A percentile compares a stretch with the other conserved stretches of the same genome.
Conservation (phyloP, 352 stramenopile species). For the Globisporangium echinulatum region DNA sequence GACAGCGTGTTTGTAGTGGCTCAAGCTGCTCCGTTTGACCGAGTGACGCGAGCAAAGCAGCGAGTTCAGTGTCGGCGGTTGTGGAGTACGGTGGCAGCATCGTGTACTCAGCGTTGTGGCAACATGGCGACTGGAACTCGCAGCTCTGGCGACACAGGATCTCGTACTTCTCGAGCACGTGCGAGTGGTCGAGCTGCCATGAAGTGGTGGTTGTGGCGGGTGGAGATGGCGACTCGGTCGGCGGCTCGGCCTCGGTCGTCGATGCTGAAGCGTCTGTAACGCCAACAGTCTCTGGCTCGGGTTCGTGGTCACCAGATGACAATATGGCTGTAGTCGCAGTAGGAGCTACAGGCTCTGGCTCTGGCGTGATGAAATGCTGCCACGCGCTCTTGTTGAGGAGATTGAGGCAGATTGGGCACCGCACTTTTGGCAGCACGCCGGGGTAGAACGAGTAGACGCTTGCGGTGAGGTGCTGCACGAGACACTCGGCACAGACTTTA, state of each 20-base stretch:
- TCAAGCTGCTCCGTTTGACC: slow-evolving; percentile 11
- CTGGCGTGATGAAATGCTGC: slow-evolving; percentile 26
- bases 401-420: slow-evolving; percentile 52
- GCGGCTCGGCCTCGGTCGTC: not conserved
- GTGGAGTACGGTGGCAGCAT: slow-evolving; percentile 26
- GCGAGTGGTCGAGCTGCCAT: slow-evolving; percentile 24
- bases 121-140: slow-evolving; percentile 56
- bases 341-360: not conserved
- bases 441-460: slow-evolving; percentile 57
- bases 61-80: slow-evolving; percentile 6
- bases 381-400: slow-evolving; percentile 48
- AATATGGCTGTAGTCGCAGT: not conserved
- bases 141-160: slow-evolving; percentile 50
- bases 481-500: slow-evolving; percentile 33
- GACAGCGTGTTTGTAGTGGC: slow-evolving; percentile 17
- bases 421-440: slow-evolving; percentile 54
- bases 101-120: slow-evolving; percentile 48
- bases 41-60: slow-evolving; percentile 9
- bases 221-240: not conserved
- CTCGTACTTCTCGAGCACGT: slow-evolving; percentile 56
- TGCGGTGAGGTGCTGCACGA: slow-evolving; percentile 44
- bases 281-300: not conserved
- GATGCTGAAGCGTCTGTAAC: not conserved
- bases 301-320: not conserved
- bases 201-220: slow-evolving; percentile 3